Conservation (phyloP, 352 stramenopile species). For the Globisporangium emineosum region DNA sequence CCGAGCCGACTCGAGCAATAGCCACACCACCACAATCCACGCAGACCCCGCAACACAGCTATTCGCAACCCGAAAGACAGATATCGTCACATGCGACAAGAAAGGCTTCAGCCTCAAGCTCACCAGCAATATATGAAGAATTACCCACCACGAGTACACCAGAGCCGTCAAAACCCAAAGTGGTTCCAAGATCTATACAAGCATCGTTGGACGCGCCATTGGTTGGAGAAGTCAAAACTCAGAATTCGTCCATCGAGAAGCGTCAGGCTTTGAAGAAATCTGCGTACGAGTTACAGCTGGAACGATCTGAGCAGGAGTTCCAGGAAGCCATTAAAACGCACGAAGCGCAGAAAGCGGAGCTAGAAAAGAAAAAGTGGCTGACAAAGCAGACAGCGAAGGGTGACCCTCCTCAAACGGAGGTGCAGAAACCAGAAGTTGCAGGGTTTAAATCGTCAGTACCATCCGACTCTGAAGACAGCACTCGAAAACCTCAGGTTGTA, state of each 20-base stretch:
- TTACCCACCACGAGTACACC: background rate
- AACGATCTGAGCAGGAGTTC: slow-evolving; percentile 42
- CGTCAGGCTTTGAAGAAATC: slow-evolving; percentile 23
- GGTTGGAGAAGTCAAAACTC: background rate
- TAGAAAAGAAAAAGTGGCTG: slow-evolving; percentile 34
- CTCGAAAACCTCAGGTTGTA: background rate
- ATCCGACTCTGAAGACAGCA: too few species aligned
- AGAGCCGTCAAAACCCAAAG: background rate
- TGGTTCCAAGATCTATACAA: background rate
- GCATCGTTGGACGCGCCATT: slow-evolving; percentile 2
- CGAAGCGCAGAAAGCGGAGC: slow-evolving; percentile 32
- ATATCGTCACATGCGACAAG: background rate
- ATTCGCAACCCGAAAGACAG: background rate
- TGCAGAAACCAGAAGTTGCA: background rate
- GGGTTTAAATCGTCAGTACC: background rate
- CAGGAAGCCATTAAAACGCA: slow-evolving; percentile 38
- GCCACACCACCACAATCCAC: background rate
- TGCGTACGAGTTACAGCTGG: slow-evolving; percentile 40
- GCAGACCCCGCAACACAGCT: background rate
- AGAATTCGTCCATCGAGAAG: background rate
- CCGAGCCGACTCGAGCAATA: background rate
- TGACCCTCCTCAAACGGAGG: background rate
- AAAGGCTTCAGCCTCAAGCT: background rate
- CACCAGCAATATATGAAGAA: background rate
- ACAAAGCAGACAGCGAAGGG: slow-evolving; percentile 21